phyloP scores from a whole-genome alignment of 164 flowering plant genomes.

The Piper betle region DNA sequence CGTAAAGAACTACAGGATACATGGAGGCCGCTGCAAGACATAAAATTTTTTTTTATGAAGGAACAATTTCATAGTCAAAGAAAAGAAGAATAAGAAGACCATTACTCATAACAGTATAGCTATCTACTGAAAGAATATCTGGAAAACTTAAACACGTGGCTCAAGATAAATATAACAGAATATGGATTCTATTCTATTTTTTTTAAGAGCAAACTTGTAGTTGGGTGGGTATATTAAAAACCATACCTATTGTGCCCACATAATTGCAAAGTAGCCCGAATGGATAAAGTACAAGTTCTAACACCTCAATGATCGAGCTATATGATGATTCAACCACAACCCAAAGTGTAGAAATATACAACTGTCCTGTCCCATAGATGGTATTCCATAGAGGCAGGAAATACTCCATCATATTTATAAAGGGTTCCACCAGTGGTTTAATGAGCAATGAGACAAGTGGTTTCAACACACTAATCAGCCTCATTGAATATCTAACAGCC shows the following conservation, averaged over 20 bases:
- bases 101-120: neutral
- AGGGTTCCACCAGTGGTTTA: conserved; percentile 16
- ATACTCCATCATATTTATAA: conserved; percentile 11
- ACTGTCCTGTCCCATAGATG: conserved; percentile 7
- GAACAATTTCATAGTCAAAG: neutral
- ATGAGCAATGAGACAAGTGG: conserved; percentile 7
- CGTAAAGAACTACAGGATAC: conserved; percentile 10
- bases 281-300: conserved; percentile 15
- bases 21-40: conserved; percentile 10
- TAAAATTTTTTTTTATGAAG: neutral
- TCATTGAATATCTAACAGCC: conserved; percentile 16
- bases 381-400: conserved; percentile 15
- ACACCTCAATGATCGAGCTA: conserved; percentile 7
- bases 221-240: neutral
- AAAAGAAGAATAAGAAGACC: neutral
- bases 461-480: conserved; percentile 5
- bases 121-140: neutral
- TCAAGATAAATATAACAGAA: too few relatives aligned
- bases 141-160: neutral
- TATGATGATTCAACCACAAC: conserved; percentile 10
- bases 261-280: conserved; percentile 14
- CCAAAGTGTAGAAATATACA: conserved; percentile 8
- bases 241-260: conserved; percentile 15
- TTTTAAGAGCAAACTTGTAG: too few relatives aligned
- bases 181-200: too few relatives aligned